phyloP scores from a whole-genome alignment of 2,329 filamentous ascomycete species.

The Cytospora mali region DNA sequence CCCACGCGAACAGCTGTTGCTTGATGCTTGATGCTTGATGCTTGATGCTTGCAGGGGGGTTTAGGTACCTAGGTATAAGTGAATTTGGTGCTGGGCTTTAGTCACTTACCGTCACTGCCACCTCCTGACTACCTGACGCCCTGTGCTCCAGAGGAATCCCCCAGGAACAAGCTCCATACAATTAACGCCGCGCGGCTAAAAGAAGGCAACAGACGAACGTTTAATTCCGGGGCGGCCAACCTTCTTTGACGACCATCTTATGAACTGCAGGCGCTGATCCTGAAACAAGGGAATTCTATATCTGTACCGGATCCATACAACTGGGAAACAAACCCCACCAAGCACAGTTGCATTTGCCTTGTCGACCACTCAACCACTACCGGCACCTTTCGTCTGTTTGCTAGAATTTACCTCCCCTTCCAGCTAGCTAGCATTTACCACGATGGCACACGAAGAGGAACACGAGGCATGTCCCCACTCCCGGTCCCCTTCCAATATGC shows the following conservation, averaged over 20 bases:
- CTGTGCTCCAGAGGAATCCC: neutral
- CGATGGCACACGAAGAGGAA: constrained; percentile 33
- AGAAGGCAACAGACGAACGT: neutral
- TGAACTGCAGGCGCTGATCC: constrained; percentile 10
- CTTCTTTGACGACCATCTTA: constrained; percentile 10
- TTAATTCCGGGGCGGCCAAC: neutral
- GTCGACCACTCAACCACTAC: neutral
- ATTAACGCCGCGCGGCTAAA: constrained; percentile 6
- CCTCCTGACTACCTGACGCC: constrained; percentile 28
- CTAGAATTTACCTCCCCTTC: neutral
- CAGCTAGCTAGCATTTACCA: neutral
- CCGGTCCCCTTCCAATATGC: neutral
- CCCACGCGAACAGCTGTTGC: constrained; percentile 14
- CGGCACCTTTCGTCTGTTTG: neutral
- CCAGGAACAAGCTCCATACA: constrained; percentile 4
- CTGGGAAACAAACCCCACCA: neutral
- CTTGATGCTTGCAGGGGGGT: no score
- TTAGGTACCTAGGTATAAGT: no score
- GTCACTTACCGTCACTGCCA: constrained; percentile 30
- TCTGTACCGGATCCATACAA: constrained; percentile 6
- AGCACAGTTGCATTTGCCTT: neutral
- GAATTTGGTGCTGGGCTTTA: constrained; percentile 10
- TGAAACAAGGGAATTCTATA: constrained; percentile 12
- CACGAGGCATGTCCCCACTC: constrained; percentile 36
- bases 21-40: neutral